Evolutionary conservation across 371 early-diverging fungal species (phyloP), one percentile per base, ranked within the genome.

Genomic region (Syncephalis plumigaleata): DNA sequence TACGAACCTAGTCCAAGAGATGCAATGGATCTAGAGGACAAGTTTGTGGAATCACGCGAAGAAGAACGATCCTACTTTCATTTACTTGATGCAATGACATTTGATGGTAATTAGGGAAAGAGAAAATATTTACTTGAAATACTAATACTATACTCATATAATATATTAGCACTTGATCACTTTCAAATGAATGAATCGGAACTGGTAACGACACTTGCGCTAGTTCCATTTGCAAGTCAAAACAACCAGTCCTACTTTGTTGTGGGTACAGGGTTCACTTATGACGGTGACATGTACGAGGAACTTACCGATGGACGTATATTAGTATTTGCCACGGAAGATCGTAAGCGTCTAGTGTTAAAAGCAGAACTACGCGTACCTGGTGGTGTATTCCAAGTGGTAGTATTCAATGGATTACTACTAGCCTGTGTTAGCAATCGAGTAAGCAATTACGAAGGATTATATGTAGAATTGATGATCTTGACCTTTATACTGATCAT

Each of bases 291-390:
- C 11, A 31, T 31, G 31, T 73, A 80, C 18, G 74, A 70, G 31
- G 70, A 81, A 11, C 77, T 82, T 0, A 49, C 44, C 8, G 57
- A 53, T 7, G 86, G 86, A 9, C 63, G 82, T 5, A 60, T 85
- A 5, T 45, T 81, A 27, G 56, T 73, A 17, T 60, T 79, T 47
- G 58, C 59, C 18, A 51, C 59, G 0, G 46, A 42, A 2, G 61
- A 54, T 22, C 55, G 58, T 2, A 57, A 47, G 23, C 46, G 54
- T 16, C 55, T 83, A 21, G 49, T 53, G 36, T 46, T 78, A 0
- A 63, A 73, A 0, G 49, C 57, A 9, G 52, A 55, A 17, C 21
- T 57, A 7, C 56, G 51, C 7, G 67, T 66, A 1, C 50, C 52
- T 22, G 86, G 83, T 0, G 67, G 65, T 3, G 79, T 72, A 4